Base-by-base conservation (phyloP, 352 stramenopile species). In the Pythium guiyangense region DNA sequence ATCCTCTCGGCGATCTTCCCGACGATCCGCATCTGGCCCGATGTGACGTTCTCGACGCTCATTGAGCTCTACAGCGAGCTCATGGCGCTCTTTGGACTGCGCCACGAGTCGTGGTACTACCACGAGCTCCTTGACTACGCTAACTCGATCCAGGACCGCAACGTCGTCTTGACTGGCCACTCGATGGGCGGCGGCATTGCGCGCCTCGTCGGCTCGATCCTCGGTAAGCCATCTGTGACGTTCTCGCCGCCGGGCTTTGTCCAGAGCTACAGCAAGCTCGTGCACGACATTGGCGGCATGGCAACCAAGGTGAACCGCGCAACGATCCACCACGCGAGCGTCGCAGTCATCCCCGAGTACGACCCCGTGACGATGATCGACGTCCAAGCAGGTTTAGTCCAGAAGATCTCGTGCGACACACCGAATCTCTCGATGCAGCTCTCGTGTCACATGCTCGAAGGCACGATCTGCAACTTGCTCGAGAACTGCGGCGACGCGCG, bases 381-480 rank as follows among this genome's bases (percentile, higher is more conserved):
- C 57, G 79, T 75, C 3, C 82, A 96, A 67, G 83, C 86, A 20
- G 88, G 88, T 5, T 86, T 96, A 79, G 86, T 89, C 18, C 88
- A 96, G 56, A 94, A 89, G 47, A 94, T 96, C 51, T 92, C 88
- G 60, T 96, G 88, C 54, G 79, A 90, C 59, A 92, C 88, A 4
- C 79, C 82, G 0, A 83, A 93, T 42, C 61, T 96, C 35, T 94
- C 88, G 45, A 92, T 95, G 77, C 88, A 96, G 52, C 68, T 95
- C 17, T 94, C 83, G 14, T 96, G 88, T 57, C 88, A 96, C 69
- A 95, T 96, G 86, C 83, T 96, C n/a, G 86, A 96, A 76, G 80
- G 84, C 49, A 92, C 84, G 22, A 58, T 96, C 31, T 94, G 84
- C 63, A 95, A 94, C 53, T 59, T 93, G 31, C 59, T 95, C 0